Evolutionary conservation across 768 basidiomycete genomes (phyloP), one percentile per base, ranked within the genome.

Genomic region (Tephrocybe sp.): DNA sequence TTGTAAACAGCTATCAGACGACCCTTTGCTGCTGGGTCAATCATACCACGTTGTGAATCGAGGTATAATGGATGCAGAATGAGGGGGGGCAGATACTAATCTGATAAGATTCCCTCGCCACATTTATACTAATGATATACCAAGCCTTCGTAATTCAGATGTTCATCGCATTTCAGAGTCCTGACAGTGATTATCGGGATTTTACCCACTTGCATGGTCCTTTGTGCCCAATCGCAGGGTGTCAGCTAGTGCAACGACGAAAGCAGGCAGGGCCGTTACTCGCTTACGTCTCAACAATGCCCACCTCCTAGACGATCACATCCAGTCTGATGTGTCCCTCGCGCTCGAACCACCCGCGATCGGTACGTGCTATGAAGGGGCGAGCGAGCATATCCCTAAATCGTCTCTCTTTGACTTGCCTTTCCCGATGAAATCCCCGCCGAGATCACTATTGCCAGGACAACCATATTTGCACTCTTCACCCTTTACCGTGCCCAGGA

Each of bases 381-480:
- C 50, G 5, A 63, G 68, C 9, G 51, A 54, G 3, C 68, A 69
- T 49, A 51, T 69, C 36, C 69, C 67, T 3, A 63, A 58, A 56
- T 62, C 66, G 43, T 58, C 49, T 20, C 50, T 67, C n/a, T 36
- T 67, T 17, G 58, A n/a, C 30, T 71, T 18, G 56, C 46, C 36
- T 51, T 59, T 1, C 58, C 65, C 5, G 40, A 56, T 14, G 48
- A 43, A 21, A 36, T 69, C 32, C 24, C 55, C 18, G 58, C 55
- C 7, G 56, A 48, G 20, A 45, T 68, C 30, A 38, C 63, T 12
- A 46, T 72, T 21, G 50, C 68, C 21, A 79, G 78, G 78, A 69
- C 62, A 2, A 58, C 62, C 32, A 53, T 77, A 14, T 73, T 78
- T 51, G 68, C 70, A 9, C 62, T 79, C 2, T 77, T 74, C 60